A percentile compares a stretch with the other conserved stretches of the same genome.
These are phyloP conservation scores for Fraxinus pennsylvanica DNA, from an alignment of 257 asterid species.

Conservation along the genomic window DNA sequence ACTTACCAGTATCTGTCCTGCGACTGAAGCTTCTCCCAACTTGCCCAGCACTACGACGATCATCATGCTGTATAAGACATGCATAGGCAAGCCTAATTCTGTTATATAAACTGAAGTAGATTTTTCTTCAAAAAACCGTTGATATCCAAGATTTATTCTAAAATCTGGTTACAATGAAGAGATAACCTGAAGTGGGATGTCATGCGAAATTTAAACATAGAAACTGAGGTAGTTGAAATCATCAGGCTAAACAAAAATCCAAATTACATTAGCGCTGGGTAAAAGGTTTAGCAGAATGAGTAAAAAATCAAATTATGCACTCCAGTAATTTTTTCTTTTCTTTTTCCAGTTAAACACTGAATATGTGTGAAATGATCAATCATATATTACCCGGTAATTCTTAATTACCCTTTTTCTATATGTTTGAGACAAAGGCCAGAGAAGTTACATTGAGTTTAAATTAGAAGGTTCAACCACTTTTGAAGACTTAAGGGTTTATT, in stretches of 20 bases:
- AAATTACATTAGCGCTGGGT: conserved; percentile 37
- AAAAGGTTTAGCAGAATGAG: conserved; percentile 22
- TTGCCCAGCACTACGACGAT: conserved; percentile 70
- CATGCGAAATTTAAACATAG: conserved; percentile 30
- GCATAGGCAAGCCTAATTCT: conserved; percentile 80
- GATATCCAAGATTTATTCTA: conserved; percentile 4
- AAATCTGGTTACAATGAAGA: background rate
- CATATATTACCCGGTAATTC: conserved; percentile 1
- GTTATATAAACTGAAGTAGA: conserved; percentile 65
- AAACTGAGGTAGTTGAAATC: conserved; percentile 53
- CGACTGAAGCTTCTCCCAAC: conserved; percentile 60
- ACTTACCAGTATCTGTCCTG: conserved; percentile 58
- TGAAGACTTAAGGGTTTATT: background rate
- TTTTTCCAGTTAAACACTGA: background rate
- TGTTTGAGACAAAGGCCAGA: background rate
- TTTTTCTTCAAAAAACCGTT: conserved; percentile 4
- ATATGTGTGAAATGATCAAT: conserved; percentile 5
- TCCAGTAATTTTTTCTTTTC: background rate
- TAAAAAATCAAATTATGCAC: conserved; percentile 6
- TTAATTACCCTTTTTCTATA: background rate
- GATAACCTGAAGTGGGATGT: background rate
- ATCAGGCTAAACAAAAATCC: conserved; percentile 55
- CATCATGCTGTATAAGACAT: conserved; percentile 95
- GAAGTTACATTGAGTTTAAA: conserved; percentile 1
- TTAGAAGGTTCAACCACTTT: conserved; percentile 1